Conservation (phyloP, 257 asterid species). For the Primulina tabacum region DNA sequence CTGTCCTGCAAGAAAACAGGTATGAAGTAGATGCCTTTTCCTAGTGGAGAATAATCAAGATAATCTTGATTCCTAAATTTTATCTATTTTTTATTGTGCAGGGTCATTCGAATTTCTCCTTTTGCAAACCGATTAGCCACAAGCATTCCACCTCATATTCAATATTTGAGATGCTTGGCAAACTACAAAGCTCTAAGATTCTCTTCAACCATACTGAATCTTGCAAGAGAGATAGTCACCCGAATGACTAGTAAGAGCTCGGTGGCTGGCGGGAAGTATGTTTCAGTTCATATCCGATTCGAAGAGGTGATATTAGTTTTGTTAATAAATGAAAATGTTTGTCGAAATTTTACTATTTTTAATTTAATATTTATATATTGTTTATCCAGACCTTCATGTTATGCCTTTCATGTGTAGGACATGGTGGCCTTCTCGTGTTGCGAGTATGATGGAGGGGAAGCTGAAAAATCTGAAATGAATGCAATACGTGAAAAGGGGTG, state of each 20-base stretch:
- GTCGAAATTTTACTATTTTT: background rate
- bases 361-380: background rate
- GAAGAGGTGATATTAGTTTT: conserved; percentile 53
- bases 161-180: conserved; percentile 67
- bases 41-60: background rate
- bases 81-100: conserved; percentile 26
- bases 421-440: conserved; percentile 97
- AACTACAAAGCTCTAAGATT: conserved; percentile 81
- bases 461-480: conserved; percentile 61
- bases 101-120: conserved; percentile 76
- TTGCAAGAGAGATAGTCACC: conserved; percentile 46
- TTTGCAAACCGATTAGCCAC: conserved; percentile 80
- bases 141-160: conserved; percentile 68
- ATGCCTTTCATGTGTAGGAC: conserved; percentile 45
- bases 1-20: conserved; percentile 66
- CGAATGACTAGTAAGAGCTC: conserved; percentile 68
- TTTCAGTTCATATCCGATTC: conserved; percentile 79
- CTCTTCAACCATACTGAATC: conserved; percentile 55
- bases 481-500: conserved; percentile 65
- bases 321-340: background rate
- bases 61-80: background rate
- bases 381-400: background rate
- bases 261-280: conserved; percentile 57
- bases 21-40: conserved; percentile 17
- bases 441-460: conserved; percentile 62